Base-by-base conservation (phyloP, 805 yeast species). In the Lipomyces oligophaga region DNA sequence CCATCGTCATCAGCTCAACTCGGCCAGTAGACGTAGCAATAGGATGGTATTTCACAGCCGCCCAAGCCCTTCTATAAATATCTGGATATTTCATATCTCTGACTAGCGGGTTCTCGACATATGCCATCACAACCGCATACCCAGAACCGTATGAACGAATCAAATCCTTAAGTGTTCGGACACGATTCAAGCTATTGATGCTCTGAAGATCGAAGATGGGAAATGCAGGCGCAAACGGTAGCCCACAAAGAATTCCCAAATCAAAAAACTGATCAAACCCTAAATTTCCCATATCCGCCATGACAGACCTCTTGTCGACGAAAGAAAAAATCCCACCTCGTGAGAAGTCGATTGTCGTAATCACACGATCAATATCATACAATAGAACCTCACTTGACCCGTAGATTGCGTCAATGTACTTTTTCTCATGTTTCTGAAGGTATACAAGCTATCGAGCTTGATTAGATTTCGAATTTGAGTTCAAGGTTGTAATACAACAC, bases 341-440 rank as follows among this genome's bases (percentile, higher is more conserved):
- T 43, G 74, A 78, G 52, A 80, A 75, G 50, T 85, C 94, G 72
- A 88, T 74, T 16, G 83, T 77, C 40, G 81, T 65, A 45, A 90
- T 81, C 48, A 88, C 79, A 55, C 78, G 82, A 47, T 85, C 93
- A 22, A 83, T 73, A 20, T 76, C 74, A 66, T 67, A 64, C 62
- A 90, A 68, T 35, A 89, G 67, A 31, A 80, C 73, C 58, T 93
- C 97, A 1, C 88, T 81, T 5, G 96, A 81, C 0, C 95, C 96
- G 65, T 80, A 85, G 30, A 89, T 78, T 4, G 83, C 80, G 63
- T 89, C 88, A 41, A 90, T 76, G 37, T 71, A 67, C 0, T 70
- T 72, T 39, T 70, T 70, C 36, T 75, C 75, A 49, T 55, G 48
- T n/a, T 44, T 43, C 52, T 74, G 73, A 58, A 90, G 67, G 59